phyloP scores from a whole-genome alignment of 179 eudicot genomes.

The Corrigiola litoralis region DNA sequence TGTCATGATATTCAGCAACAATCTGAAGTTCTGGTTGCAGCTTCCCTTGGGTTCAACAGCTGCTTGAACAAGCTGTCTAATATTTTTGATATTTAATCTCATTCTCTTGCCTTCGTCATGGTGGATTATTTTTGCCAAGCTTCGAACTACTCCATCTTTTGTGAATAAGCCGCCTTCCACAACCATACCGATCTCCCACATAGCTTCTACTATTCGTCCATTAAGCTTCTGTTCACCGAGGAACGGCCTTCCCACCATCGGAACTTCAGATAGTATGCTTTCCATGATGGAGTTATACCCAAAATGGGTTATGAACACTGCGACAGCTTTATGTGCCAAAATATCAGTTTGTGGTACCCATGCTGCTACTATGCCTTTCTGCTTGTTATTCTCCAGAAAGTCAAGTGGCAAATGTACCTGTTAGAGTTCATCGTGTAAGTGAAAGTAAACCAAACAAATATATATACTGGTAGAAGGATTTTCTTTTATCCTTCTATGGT shows the following conservation, averaged over 20 bases:
- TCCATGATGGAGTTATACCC: slow-evolving; percentile 66
- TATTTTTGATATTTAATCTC: slow-evolving; percentile 22
- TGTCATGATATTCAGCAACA: slow-evolving; percentile 5
- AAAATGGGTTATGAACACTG: slow-evolving; percentile 52
- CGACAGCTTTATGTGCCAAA: slow-evolving; percentile 32
- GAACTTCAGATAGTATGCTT: slow-evolving; percentile 43
- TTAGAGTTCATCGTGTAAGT: not conserved
- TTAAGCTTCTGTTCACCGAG: slow-evolving; percentile 52
- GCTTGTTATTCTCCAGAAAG: slow-evolving; percentile 28
- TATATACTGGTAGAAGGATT: no score
- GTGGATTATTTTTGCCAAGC: slow-evolving; percentile 26
- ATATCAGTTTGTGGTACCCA: slow-evolving; percentile 64
- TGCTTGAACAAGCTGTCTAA: slow-evolving; percentile 18
- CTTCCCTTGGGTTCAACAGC: slow-evolving; percentile 34
- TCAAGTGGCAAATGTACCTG: slow-evolving; percentile 35
- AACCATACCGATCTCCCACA: slow-evolving; percentile 47
- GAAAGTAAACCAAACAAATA: no score
- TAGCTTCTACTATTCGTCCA: slow-evolving; percentile 39
- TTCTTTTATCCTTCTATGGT: no score
- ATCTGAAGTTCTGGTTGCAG: slow-evolving; percentile 12
- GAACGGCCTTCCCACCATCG: slow-evolving; percentile 62
- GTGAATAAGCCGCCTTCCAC: slow-evolving; percentile 42
- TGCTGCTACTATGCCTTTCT: slow-evolving; percentile 35
- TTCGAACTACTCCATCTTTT: slow-evolving; percentile 23
- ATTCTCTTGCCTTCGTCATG: slow-evolving; percentile 25